Percentiles rank a stretch among this genome's conserved stretches.
phyloP scores from a whole-genome alignment of 176 grass and related monocot genomes.

The Oryza glumipatula region DNA sequence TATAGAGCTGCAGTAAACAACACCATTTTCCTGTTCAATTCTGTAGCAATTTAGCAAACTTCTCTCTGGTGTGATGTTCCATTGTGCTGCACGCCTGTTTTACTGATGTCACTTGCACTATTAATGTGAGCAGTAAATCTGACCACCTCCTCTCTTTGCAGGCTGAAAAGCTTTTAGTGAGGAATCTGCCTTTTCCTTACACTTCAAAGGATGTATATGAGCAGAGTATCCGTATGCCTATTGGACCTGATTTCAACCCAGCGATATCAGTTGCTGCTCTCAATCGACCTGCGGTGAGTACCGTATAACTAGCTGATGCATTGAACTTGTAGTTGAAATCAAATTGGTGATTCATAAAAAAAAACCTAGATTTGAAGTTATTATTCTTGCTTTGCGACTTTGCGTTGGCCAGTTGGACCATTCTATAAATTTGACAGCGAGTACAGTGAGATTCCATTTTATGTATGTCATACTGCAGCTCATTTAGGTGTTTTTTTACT shows the following conservation, averaged over 20 bases:
- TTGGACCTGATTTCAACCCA: slow-evolving; percentile 95
- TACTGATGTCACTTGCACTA: slow-evolving; percentile 13
- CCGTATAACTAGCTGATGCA: not conserved
- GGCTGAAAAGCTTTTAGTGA: slow-evolving; percentile 74
- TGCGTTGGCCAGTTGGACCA: not conserved
- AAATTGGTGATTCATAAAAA: slow-evolving; percentile 13
- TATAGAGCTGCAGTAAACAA: not conserved
- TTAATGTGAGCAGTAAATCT: slow-evolving; percentile 34
- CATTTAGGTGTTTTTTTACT: not conserved
- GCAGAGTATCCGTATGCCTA: slow-evolving; percentile 91
- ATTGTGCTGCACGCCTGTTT: not conserved
- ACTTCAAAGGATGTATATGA: slow-evolving; percentile 87
- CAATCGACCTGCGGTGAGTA: slow-evolving; percentile 86
- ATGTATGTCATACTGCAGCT: not conserved
- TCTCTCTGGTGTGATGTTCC: not conserved
- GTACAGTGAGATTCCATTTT: slow-evolving; percentile 21
- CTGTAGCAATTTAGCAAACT: not conserved
- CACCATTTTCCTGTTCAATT: not conserved
- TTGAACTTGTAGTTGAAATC: slow-evolving; percentile 1
- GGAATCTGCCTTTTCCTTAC: slow-evolving; percentile 73
- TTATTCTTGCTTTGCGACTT: not conserved
- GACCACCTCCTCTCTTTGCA: slow-evolving; percentile 41
- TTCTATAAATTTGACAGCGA: not conserved
- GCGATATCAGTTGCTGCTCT: slow-evolving; percentile 67
- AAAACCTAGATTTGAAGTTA: slow-evolving; percentile 7